Base-by-base conservation (phyloP, 805 yeast genomes). In the Metschnikowia orientalis region DNA sequence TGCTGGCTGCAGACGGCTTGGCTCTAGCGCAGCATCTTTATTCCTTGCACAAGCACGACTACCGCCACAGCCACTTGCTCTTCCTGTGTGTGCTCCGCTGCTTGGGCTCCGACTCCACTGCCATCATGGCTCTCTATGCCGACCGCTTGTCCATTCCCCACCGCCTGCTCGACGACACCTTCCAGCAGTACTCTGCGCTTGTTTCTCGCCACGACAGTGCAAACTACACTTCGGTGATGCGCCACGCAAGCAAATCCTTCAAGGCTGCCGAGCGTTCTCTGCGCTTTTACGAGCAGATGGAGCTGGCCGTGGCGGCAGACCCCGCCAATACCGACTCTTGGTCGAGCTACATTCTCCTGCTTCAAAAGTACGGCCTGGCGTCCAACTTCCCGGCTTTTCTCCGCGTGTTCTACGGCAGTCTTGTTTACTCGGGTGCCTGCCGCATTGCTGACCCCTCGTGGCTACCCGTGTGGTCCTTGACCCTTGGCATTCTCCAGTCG, bases 91-190 rank as follows among this genome's bases (percentile, higher is more conserved):
- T 51, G 4, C 18, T 48, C 5, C 26, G 34, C 5, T n/a, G 22
- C 17, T 20, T 40, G 8, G 18, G 8, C 1, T 32, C 29, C 17
- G 37, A 30, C 8, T 32, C 32, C 34, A 42, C n/a, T 40, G 54
- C 22, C 50, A 50, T 10, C 28, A 28, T 11, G 22, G 56, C 4
- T 6, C 28, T 58, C 4, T 54, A 59, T 47, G 31, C 57, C 4
- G 43, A 53, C 17, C 49, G 73, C 23, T 45, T 76, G 4, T 23
- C 43, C 2, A 41, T 47, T 7, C 78, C 78, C 0, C 77, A 72
- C 47, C 35, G 45, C 1, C 43, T 51, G 3, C 34, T 73, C 6
- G 70, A 67, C 3, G 57, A 60, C 0, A 63, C 76, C 0, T 67
- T 57, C 42, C 48, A 56, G 7, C 51, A 52, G 1, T 63, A 57